Evolutionary conservation across 345 rosid genomes (phyloP), one percentile per base, ranked within the genome.

Genomic region (Camelina sativa): DNA sequence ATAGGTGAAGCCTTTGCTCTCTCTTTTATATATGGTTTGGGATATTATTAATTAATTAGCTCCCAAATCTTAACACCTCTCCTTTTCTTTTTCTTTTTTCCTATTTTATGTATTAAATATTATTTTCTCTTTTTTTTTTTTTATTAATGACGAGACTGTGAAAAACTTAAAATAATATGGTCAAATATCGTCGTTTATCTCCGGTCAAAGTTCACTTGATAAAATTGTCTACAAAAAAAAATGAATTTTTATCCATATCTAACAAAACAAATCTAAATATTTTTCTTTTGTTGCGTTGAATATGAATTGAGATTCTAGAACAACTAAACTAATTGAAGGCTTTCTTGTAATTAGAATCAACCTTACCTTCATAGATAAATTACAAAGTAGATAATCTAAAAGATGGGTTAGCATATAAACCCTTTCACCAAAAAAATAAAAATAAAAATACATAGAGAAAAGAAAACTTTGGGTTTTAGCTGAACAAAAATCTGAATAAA

Each of bases 1-100:
- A 61, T 69, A 68, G 74, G 62, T 9, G 68, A 75, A 67, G 50
- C 56, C 56, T 44, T 30, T 51, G 40, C 22, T 53, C 56, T 60
- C 51, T 28, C n/a, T 51, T 61, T 62, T 76, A 69, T 76, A 76
- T 37, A 52, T 61, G 32, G 48, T 63, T 55, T 52, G 15, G 11
- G 62, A 67, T 67, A 38, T 59, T 75, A 43, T 46, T 60, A 47
- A 7, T 37, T 34, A 34, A 2, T 47, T 62, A 67, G 68, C 30
- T 69, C n/a, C 54, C 22, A 7, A n/a, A 4, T 34, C 30, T 35
- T 11, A 60, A 59, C 66, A 37, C 50, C 50, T 25, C 73, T 50
- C 68, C 35, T 40, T 57, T 37, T 74, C 23, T 11, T 41, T 54
- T 23, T 50, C 5, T 1, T 11, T 11, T 61, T 72, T 38, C 5